phyloP scores from a whole-genome alignment of 352 stramenopile genomes.

The Globisporangium alternatum region DNA sequence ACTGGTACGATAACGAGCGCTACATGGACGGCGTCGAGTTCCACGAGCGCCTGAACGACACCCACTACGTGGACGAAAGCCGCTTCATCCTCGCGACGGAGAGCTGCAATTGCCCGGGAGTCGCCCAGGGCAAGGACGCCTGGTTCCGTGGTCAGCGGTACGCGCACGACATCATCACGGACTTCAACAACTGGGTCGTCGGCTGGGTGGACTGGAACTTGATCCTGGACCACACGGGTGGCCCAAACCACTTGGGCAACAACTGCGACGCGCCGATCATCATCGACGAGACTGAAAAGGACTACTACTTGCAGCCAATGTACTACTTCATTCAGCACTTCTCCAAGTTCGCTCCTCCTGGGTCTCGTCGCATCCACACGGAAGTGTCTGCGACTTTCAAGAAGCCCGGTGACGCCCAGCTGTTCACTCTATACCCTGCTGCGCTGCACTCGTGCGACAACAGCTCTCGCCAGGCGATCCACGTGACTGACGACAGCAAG shows the following conservation, averaged over 20 bases:
- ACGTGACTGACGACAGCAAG: conserved; percentile 64
- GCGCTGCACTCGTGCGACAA: conserved; percentile 60
- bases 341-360: conserved; percentile 81
- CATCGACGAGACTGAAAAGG: conserved; percentile 50
- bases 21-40: conserved; percentile 74
- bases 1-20: conserved; percentile 81
- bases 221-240: conserved; percentile 81
- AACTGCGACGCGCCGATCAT: conserved; percentile 80
- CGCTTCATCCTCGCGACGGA: conserved; percentile 70
- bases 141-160: conserved; percentile 89
- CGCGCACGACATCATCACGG: conserved; percentile 87
- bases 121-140: conserved; percentile 47
- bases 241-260: conserved; percentile 88
- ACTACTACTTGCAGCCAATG: conserved; percentile 84
- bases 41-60: conserved; percentile 73
- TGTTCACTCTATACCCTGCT: conserved; percentile 60
- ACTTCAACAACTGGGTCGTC: conserved; percentile 86
- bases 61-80: conserved; percentile 55
- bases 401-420: conserved; percentile 54
- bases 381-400: conserved; percentile 46
- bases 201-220: conserved; percentile 95
- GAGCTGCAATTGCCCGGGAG: conserved; percentile 73
- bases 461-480: conserved; percentile 59
- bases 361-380: conserved; percentile 64
- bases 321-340: conserved; percentile 92